phyloP scores from a whole-genome alignment of 1,284 basidiomycete genomes.

The Athelia sp. region DNA sequence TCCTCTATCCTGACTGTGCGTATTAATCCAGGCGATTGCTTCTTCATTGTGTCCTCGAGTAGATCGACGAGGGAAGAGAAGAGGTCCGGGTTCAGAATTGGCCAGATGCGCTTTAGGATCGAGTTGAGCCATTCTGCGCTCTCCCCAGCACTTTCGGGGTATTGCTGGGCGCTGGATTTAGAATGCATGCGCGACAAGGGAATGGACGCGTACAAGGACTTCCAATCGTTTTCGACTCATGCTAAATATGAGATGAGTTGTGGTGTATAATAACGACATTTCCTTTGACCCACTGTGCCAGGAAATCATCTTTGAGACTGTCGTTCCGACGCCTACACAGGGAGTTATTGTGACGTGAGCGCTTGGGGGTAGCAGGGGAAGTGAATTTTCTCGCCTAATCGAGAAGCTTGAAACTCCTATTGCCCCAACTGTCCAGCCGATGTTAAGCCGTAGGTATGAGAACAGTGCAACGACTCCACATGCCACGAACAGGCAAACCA shows the following conservation, averaged over 20 bases:
- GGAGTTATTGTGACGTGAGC: background rate
- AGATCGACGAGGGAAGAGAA: conserved; percentile 1
- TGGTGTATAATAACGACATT: background rate
- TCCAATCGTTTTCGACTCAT: background rate
- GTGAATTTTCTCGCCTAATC: background rate
- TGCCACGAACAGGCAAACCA: background rate
- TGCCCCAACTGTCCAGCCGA: background rate
- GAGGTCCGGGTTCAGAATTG: background rate
- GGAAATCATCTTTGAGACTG: background rate
- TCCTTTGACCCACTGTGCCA: background rate
- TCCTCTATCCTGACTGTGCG: background rate
- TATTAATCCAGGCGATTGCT: background rate
- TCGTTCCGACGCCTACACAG: background rate
- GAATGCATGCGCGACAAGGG: too few relatives aligned
- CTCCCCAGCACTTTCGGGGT: background rate
- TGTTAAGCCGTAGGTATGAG: background rate
- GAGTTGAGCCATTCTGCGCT: background rate
- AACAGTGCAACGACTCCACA: background rate
- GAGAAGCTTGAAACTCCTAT: background rate
- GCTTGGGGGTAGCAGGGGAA: too few relatives aligned
- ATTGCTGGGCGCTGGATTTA: background rate
- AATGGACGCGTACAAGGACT: background rate
- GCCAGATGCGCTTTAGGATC: background rate
- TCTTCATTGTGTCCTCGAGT: background rate
- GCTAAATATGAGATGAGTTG: background rate